Evolutionary conservation across 2,329 filamentous ascomycete species (phyloP).

Genomic region (Aureobasidium uvarum): DNA sequence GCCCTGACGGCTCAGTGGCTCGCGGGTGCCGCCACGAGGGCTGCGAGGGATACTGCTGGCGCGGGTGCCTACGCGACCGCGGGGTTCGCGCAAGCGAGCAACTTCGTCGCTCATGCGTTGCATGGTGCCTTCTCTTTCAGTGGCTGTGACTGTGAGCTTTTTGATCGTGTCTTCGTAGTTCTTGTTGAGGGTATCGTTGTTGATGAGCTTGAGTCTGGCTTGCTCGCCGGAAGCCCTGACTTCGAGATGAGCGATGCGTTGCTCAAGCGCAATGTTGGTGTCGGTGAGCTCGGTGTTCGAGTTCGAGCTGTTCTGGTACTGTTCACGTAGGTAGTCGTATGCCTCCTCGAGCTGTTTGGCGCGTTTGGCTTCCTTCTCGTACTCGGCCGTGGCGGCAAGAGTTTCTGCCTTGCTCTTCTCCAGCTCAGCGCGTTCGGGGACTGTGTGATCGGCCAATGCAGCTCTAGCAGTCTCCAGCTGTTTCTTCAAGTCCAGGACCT

Average conservation of each 20-base stretch:
- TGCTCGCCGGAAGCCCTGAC: slow-evolving; percentile 35
- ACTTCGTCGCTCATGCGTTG: slow-evolving; percentile 40
- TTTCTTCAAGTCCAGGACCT: slow-evolving; percentile 34
- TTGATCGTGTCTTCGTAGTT: slow-evolving; percentile 33
- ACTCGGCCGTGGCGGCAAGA: slow-evolving; percentile 29
- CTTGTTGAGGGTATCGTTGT: slow-evolving; percentile 30
- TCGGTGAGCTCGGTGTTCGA: slow-evolving; percentile 47
- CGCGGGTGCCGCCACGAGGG: slow-evolving; percentile 26
- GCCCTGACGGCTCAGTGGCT: background rate
- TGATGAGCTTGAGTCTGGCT: slow-evolving; percentile 32
- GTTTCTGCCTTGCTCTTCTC: slow-evolving; percentile 32
- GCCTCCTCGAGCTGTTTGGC: slow-evolving; percentile 46
- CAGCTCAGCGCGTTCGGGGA: slow-evolving; percentile 38
- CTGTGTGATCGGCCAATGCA: slow-evolving; percentile 33
- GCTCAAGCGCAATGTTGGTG: slow-evolving; percentile 51
- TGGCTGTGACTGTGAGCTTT: slow-evolving; percentile 33
- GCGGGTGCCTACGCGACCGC: slow-evolving; percentile 40
- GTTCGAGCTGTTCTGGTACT: slow-evolving; percentile 60
- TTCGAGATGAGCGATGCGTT: slow-evolving; percentile 34
- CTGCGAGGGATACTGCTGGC: slow-evolving; percentile 40
- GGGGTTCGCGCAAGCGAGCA: slow-evolving; percentile 35
- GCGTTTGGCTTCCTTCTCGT: slow-evolving; percentile 34
- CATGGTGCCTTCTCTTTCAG: slow-evolving; percentile 35
- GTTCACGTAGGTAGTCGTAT: slow-evolving; percentile 56
- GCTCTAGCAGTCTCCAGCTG: slow-evolving; percentile 36